Base-by-base conservation (phyloP, 306 rosid species). In the Ormosia emarginata region DNA sequence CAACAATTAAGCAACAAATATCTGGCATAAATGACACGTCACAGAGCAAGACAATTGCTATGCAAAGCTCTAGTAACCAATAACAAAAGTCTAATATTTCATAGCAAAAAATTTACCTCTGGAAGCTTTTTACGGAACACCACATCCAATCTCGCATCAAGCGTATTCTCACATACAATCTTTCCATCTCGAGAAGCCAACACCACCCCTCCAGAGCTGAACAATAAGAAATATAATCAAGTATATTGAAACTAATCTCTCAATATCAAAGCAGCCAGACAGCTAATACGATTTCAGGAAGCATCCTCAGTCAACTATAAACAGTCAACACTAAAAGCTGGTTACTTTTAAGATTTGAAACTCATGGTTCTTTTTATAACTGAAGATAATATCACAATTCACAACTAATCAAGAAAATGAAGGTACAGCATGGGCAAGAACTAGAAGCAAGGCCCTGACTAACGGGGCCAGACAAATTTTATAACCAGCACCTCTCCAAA, bases 151-250 rank as follows among this genome's bases (percentile, higher is more conserved):
- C 99, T 90, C 2, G 99, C 99, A 89, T 95, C 99, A 77, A 95
- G 96, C 64, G 91, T 90, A 89, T 95, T 95, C 87, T 95, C 99
- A 78, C 15, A 92, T 36, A 95, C 99, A 78, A 95, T 95, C 90
- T 93, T 95, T 71, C 99, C 99, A 82, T 95, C 99, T 61, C 90
- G 90, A 88, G 99, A 95, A 81, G 99, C 99, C 88, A 95, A 71
- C 40, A 95, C 99, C 67, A 93, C 98, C 12, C 99, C 98, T 77
- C 99, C 99, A 90, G 98, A 88, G 79, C 99, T 95, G 91, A 88
- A 85, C 29, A 86, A 70, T 30, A 44, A 67, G 71, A 83, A 78
- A 79, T 30, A 58, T 74, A 50, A 79, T 79, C 61, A 90, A 81
- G 12, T 50, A 47, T 57, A 79, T 7, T 33, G 32, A 58, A 64